phyloP scores from a whole-genome alignment of 805 yeast genomes.

The Wickerhamiella azymoides region DNA sequence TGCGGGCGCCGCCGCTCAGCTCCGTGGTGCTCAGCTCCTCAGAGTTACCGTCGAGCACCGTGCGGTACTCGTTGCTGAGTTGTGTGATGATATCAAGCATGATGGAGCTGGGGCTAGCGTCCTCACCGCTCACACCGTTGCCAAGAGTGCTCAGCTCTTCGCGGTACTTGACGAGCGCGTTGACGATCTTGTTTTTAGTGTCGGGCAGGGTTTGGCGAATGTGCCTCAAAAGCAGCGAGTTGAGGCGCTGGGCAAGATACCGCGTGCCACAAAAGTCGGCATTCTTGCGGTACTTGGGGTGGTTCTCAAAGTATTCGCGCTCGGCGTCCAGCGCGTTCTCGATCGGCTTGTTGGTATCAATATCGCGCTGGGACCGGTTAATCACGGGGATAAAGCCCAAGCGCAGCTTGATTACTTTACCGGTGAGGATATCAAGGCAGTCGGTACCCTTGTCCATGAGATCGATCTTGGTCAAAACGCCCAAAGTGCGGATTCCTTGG shows the following conservation, averaged over 20 bases:
- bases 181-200: conserved; percentile 78
- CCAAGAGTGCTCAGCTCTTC: conserved; percentile 66
- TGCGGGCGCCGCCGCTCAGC: conserved; percentile 95
- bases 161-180: conserved; percentile 71
- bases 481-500: conserved; percentile 88
- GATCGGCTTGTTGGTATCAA: conserved; percentile 75
- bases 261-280: conserved; percentile 99
- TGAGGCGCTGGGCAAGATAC: conserved; percentile 81
- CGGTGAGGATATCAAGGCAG: conserved; percentile 88
- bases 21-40: conserved; percentile 80
- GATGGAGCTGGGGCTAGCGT: conserved; percentile 74
- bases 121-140: conserved; percentile 46
- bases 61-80: conserved; percentile 80
- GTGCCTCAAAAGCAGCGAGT: conserved; percentile 76
- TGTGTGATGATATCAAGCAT: conserved; percentile 85
- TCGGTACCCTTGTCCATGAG: conserved; percentile 97
- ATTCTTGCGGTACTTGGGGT: conserved; percentile 80
- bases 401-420: conserved; percentile 87
- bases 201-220: conserved; percentile 84
- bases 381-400: conserved; percentile 95
- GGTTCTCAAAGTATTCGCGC: conserved; percentile 66
- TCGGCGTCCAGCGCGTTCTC: conserved; percentile 78
- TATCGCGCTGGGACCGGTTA: conserved; percentile 94
- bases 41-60: conserved; percentile 84
- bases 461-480: conserved; percentile 92